These are phyloP conservation scores for Rhynchosporium graminicola DNA, from an alignment of 2,329 filamentous ascomycete genomes.

Conservation along the genomic window DNA sequence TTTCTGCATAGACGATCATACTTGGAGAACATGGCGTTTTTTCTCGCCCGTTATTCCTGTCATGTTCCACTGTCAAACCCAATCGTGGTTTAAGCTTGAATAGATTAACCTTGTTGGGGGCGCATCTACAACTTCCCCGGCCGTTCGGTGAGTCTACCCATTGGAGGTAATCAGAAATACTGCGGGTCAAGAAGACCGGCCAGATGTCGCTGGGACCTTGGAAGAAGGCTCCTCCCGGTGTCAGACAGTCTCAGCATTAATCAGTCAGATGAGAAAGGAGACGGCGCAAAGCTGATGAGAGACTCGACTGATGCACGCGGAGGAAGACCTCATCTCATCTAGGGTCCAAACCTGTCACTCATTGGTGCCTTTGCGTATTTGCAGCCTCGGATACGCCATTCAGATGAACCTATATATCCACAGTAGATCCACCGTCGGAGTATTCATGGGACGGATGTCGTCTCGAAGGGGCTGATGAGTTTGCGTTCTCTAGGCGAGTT, in stretches of 20 bases:
- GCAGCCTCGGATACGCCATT: neutral
- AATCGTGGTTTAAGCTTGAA: neutral
- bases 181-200: constrained; percentile 2
- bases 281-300: constrained; percentile 19
- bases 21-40: constrained; percentile 32
- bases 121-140: constrained; percentile 12
- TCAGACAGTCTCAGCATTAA: constrained; percentile 23
- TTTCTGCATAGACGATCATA: constrained; percentile 32
- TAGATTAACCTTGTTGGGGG: constrained; percentile 1
- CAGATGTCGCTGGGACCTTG: constrained; percentile 14
- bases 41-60: constrained; percentile 24
- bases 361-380: constrained; percentile 19
- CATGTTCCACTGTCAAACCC: constrained; percentile 14
- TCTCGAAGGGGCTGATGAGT: constrained; percentile 21
- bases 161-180: constrained; percentile 1
- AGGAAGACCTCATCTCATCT: constrained; percentile 8
- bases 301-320: constrained; percentile 25
- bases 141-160: constrained; percentile 20
- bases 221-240: constrained; percentile 15
- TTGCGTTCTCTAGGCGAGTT: constrained; percentile 27
- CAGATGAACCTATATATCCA: constrained; percentile 15
- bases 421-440: constrained; percentile 11
- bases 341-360: neutral
- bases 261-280: constrained; percentile 23
- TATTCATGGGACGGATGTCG: constrained; percentile 24